Percentiles rank a stretch among this genome's conserved stretches.
These are phyloP conservation scores for Thalassiosira hispida DNA, from an alignment of 352 stramenopile species.

Conservation along the genomic window DNA sequence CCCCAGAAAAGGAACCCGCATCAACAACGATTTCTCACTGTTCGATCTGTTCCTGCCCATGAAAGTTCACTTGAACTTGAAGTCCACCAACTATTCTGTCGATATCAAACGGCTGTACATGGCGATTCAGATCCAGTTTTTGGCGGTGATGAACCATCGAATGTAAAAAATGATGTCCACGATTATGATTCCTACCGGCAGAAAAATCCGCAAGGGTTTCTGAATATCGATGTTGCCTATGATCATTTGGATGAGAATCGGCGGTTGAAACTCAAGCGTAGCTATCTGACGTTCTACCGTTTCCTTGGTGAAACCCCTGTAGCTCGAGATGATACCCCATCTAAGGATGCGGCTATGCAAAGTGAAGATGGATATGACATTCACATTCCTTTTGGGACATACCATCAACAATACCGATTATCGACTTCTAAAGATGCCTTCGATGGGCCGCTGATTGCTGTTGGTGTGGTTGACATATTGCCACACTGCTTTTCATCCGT, in stretches of 20 bases:
- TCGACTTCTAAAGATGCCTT: slow-evolving; percentile 51
- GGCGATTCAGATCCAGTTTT: slow-evolving; percentile 75
- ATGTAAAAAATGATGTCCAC: slow-evolving; percentile 23
- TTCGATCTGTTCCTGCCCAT: slow-evolving; percentile 68
- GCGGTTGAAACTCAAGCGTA: slow-evolving; percentile 47
- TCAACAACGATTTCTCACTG: slow-evolving; percentile 49
- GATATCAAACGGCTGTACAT: slow-evolving; percentile 82
- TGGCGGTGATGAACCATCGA: slow-evolving; percentile 21
- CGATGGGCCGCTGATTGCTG: slow-evolving; percentile 81
- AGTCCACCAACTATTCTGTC: slow-evolving; percentile 78
- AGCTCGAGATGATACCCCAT: slow-evolving; percentile 6
- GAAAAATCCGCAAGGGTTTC: slow-evolving; percentile 41
- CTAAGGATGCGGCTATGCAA: not conserved
- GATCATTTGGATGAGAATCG: slow-evolving; percentile 38
- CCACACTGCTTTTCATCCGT: slow-evolving; percentile 82
- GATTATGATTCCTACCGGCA: slow-evolving; percentile 47
- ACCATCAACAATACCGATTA: slow-evolving; percentile 85
- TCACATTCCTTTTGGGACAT: slow-evolving; percentile 61
- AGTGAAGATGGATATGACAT: slow-evolving; percentile 50
- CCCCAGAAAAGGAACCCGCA: slow-evolving; percentile 5
- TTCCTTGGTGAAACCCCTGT: slow-evolving; percentile 74
- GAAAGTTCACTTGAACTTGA: slow-evolving; percentile 69
- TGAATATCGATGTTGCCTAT: slow-evolving; percentile 50
- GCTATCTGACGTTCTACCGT: slow-evolving; percentile 70
- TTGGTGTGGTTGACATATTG: slow-evolving; percentile 85